Conservation (phyloP, 352 stramenopile species). For the Pythium vanterpoolii region DNA sequence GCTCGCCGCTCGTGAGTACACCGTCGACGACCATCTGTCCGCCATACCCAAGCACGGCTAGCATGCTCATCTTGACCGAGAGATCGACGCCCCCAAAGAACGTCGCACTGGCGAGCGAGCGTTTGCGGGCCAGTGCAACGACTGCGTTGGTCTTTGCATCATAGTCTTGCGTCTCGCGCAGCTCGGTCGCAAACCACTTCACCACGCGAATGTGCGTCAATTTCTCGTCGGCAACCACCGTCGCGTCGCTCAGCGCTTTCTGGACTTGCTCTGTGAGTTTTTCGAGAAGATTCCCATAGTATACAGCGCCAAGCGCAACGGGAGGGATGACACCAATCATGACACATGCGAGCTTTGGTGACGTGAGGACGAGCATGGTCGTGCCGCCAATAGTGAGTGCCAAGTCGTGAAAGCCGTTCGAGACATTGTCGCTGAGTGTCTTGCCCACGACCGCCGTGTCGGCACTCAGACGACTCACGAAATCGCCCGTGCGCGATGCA, state of each 20-base stretch:
- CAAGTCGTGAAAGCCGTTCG: slow-evolving; percentile 59
- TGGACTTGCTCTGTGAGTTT: slow-evolving; percentile 86
- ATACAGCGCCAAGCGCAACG: slow-evolving; percentile 76
- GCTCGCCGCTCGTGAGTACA: slow-evolving; percentile 83
- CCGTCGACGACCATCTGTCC: slow-evolving; percentile 87
- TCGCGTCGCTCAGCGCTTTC: slow-evolving; percentile 86
- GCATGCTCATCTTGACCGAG: slow-evolving; percentile 85
- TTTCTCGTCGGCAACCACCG: slow-evolving; percentile 89
- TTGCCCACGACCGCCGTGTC: slow-evolving; percentile 90
- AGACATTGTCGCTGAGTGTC: slow-evolving; percentile 87
- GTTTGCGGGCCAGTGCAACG: slow-evolving; percentile 50
- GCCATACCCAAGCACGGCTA: slow-evolving; percentile 90
- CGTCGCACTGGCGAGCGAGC: slow-evolving; percentile 69
- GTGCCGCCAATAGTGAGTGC: slow-evolving; percentile 81
- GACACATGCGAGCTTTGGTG: slow-evolving; percentile 82
- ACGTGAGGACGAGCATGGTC: slow-evolving; percentile 88
- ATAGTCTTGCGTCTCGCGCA: slow-evolving; percentile 49
- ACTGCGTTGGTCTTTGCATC: slow-evolving; percentile 45
- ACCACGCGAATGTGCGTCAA: slow-evolving; percentile 90
- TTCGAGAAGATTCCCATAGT: slow-evolving; percentile 84
- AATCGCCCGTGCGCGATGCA: slow-evolving; percentile 78
- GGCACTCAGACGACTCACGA: slow-evolving; percentile 86
- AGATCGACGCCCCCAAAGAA: slow-evolving; percentile 87
- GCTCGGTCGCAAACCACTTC: slow-evolving; percentile 81
- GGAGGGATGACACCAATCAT: slow-evolving; percentile 89